phyloP scores from a whole-genome alignment of 371 early-diverging fungal species.

The Lichtheimia ramosa region DNA sequence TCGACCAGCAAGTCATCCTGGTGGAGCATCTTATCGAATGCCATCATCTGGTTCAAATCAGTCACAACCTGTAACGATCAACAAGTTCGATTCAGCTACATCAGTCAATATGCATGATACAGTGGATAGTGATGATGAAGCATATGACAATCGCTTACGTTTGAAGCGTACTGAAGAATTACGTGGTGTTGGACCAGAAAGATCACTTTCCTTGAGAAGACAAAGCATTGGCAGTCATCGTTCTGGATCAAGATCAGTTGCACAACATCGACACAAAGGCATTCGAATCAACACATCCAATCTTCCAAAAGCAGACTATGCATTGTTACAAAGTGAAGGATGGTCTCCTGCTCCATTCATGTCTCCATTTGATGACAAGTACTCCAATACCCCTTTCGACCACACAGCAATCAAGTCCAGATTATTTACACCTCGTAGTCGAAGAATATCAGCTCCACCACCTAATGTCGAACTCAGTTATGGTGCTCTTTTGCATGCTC shows the following conservation, averaged over 20 bases:
- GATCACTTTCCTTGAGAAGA: constrained; percentile 20
- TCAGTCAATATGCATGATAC: constrained; percentile 17
- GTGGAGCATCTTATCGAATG: constrained; percentile 11
- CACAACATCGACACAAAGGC: constrained; percentile 2
- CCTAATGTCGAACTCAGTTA: constrained; percentile 66
- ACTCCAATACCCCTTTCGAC: background rate
- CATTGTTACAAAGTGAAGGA: constrained; percentile 14
- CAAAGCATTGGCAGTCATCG: constrained; percentile 16
- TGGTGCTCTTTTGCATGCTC: constrained; percentile 67
- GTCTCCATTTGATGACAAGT: constrained; percentile 18
- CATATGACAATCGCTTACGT: constrained; percentile 33
- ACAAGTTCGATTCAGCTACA: background rate
- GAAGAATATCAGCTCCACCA: constrained; percentile 50
- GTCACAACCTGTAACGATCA: background rate
- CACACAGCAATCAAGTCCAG: constrained; percentile 15
- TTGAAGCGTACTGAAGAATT: constrained; percentile 42
- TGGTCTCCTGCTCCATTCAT: constrained; percentile 29
- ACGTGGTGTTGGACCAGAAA: constrained; percentile 20
- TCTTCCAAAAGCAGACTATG: constrained; percentile 23
- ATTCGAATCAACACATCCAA: constrained; percentile 31
- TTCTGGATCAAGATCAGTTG: constrained; percentile 1
- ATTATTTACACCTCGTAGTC: constrained; percentile 28
- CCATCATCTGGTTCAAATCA: constrained; percentile 12
- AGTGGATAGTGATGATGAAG: constrained; percentile 44
- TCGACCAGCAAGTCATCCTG: constrained; percentile 9